Evolutionary conservation across 192 early-diverging fungal genomes (phyloP).

Genomic region (Entophlyctis luteolus): DNA sequence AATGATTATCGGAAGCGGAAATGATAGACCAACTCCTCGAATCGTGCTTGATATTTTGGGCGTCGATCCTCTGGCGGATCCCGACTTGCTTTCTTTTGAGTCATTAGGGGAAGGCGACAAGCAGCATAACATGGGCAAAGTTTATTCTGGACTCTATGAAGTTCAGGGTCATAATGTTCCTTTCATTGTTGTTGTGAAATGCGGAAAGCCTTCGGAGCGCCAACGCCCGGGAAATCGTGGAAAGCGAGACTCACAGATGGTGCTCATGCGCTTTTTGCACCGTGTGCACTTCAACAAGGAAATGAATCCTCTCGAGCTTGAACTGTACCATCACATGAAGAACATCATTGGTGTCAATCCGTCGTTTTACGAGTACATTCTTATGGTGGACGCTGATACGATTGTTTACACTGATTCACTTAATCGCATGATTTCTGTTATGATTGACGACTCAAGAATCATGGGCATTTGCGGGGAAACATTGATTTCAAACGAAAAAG

Average conservation of each 20-base stretch:
- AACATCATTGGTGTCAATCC: conserved; percentile 81
- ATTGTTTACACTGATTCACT: conserved; percentile 49
- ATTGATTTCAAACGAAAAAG: conserved; percentile 81
- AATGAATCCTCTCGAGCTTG: conserved; percentile 75
- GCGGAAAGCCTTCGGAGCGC: conserved; percentile 81
- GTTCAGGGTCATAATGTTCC: conserved; percentile 83
- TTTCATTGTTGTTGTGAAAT: conserved; percentile 90
- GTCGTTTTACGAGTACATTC: conserved; percentile 67
- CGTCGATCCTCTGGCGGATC: conserved; percentile 66
- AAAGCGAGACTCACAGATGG: conserved; percentile 82
- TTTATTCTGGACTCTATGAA: conserved; percentile 94
- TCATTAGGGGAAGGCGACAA: conserved; percentile 85
- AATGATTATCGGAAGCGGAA: conserved; percentile 89
- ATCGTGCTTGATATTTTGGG: conserved; percentile 76
- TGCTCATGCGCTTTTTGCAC: conserved; percentile 79
- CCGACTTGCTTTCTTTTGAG: conserved; percentile 72
- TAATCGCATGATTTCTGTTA: conserved; percentile 54
- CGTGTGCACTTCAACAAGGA: conserved; percentile 74
- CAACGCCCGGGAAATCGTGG: conserved; percentile 72
- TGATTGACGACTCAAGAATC: conserved; percentile 58
- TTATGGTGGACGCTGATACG: conserved; percentile 64
- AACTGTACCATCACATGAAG: conserved; percentile 80
- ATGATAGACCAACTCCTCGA: conserved; percentile 93
- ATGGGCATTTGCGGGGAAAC: conserved; percentile 91
- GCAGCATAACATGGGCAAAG: conserved; percentile 92